Base-by-base conservation (phyloP, 2,329 filamentous ascomycete species). In the Trichoderma harzianum region DNA sequence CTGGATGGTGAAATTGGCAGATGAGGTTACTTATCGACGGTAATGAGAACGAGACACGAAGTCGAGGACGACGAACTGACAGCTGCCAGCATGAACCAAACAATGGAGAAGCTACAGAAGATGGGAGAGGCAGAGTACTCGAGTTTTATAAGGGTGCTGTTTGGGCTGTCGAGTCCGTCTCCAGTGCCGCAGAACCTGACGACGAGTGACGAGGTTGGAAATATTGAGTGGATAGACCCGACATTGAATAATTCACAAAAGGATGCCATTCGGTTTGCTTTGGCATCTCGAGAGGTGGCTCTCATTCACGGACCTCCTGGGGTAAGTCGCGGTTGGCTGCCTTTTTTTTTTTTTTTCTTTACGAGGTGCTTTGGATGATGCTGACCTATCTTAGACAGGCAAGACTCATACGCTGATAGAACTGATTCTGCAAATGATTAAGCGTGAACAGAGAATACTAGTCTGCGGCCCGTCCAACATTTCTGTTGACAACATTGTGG, bases 391-490 rank as follows among this genome's bases (percentile, higher is more conserved):
- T 5, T 70, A 91, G 85, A 99, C 96, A 0, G 96, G 96, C 63
- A 99, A 99, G 81, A 99, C 96, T 0, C 95, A 98, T 79, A 98
- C 96, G 0, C 84, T 99, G 51, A 95, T 99, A 72, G 96, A 99
- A 81, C 86, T 99, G 14, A 97, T 99, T 73, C 86, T 97, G n/a
- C 96, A 99, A 78, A 84, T 98, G 76, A 85, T 97, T 69, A 91
- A 91, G 78, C 88, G 89, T 28, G 88, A 90, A 39, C 87, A 91
- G 69, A 89, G 94, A 1, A 86, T 98, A 12, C 86, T 98, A 2
- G 95, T 98, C n/a, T 98, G 96, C 77, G 96, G 95, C 0, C 96
- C 96, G 0, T 97, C 94, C 34, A 99, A 99, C 79, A 95, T 99
- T 76, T 96, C 94, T 0, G 96, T 99, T 1, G 96, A 99, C 86